A percentile compares a stretch with the other conserved stretches of the same genome.
phyloP scores from a whole-genome alignment of 257 asterid genomes.

The Solanum bulbocastanum region DNA sequence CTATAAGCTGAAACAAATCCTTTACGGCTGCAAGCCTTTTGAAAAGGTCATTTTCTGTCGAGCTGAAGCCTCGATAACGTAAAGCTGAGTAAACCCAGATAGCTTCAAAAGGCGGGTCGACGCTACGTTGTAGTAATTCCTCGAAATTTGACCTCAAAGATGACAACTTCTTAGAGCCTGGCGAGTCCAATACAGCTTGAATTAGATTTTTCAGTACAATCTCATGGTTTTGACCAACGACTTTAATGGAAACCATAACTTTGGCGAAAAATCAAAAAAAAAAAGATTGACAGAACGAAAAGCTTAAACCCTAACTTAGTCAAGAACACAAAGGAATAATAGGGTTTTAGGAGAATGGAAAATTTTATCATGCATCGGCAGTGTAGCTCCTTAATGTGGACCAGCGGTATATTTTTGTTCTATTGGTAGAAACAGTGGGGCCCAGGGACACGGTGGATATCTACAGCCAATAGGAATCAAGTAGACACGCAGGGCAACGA shows the following conservation, averaged over 20 bases:
- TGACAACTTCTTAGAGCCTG: slow-evolving; percentile 8
- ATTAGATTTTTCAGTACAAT: slow-evolving; percentile 26
- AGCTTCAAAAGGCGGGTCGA: slow-evolving; percentile 56
- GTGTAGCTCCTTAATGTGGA: not conserved
- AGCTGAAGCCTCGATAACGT: slow-evolving; percentile 7
- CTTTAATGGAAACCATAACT: slow-evolving; percentile 28
- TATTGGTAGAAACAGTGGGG: not conserved
- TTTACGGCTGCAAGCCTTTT: slow-evolving; percentile 20
- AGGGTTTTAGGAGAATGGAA: not conserved
- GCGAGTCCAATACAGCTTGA: slow-evolving; percentile 25
- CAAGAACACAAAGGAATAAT: not conserved
- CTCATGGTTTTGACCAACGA: slow-evolving; percentile 33
- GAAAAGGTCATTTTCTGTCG: slow-evolving; percentile 20
- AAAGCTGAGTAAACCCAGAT: slow-evolving; percentile 55
- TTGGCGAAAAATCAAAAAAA: not conserved
- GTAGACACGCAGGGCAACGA: slow-evolving; percentile 16
- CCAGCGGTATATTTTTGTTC: not conserved
- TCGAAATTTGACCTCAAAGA: slow-evolving; percentile 21
- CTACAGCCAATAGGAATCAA: slow-evolving; percentile 18
- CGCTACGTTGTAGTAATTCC: slow-evolving; percentile 32
- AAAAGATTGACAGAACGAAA: not conserved
- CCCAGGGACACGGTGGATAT: not conserved
- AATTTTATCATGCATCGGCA: not conserved
- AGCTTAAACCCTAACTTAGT: not conserved
- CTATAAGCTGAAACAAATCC: slow-evolving; percentile 43